Percentiles rank a stretch among this genome's conserved stretches.
Conservation (phyloP, 495 filamentous ascomycete species). For the Immersiella caudata region DNA sequence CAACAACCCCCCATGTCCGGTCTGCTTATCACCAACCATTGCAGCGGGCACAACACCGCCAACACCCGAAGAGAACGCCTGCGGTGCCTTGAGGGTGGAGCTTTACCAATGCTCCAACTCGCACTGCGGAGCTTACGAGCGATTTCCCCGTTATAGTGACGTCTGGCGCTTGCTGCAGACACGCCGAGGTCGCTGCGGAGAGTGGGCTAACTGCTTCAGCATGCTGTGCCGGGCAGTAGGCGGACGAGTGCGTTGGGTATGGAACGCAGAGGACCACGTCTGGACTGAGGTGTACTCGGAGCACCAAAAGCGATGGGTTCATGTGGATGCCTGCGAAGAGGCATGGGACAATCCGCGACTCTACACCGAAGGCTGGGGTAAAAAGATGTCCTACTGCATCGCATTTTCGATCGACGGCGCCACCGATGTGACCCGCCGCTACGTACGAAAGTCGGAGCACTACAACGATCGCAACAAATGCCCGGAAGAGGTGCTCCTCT, state of each 20-base stretch:
- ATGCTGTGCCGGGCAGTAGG: conserved; percentile 97
- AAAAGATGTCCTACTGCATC: conserved; percentile 94
- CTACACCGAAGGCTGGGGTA: conserved; percentile 92
- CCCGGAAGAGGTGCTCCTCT: conserved; percentile 86
- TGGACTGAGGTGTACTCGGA: conserved; percentile 99
- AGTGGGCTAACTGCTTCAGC: conserved; percentile 98
- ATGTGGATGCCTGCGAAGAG: conserved; percentile 93
- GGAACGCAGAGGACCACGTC: conserved; percentile 96
- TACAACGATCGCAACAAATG: conserved; percentile 71
- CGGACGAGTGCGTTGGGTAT: conserved; percentile 92
- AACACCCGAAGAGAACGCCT: conserved; percentile 83
- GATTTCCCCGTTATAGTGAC: conserved; percentile 93
- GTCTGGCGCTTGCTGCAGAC: conserved; percentile 92
- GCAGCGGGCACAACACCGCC: conserved; percentile 80
- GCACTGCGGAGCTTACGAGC: conserved; percentile 74
- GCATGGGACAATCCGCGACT: conserved; percentile 92
- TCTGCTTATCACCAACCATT: conserved; percentile 81
- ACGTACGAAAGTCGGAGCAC: conserved; percentile 80
- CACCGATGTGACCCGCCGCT: conserved; percentile 92
- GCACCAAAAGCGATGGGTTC: conserved; percentile 92
- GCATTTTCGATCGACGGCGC: conserved; percentile 96
- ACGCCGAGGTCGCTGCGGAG: conserved; percentile 79
- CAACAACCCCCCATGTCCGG: conserved; percentile 86
- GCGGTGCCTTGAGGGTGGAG: conserved; percentile 83
- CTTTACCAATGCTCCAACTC: conserved; percentile 79